Evolutionary conservation across 129 eudicot genomes (phyloP).

Genomic region (Gnaphalium uliginosum): DNA sequence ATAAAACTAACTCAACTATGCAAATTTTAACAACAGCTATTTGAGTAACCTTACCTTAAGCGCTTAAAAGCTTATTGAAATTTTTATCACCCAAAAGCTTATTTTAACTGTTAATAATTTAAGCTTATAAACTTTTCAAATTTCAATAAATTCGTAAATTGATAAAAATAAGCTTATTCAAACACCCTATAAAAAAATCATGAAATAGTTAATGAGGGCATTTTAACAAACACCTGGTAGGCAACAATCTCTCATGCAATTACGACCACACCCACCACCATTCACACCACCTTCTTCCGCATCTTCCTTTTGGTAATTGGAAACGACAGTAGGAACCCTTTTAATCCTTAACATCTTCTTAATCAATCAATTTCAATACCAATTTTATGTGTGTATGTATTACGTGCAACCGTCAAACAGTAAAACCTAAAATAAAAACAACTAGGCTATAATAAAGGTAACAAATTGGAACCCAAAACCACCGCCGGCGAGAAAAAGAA

Average conservation of each 20-base stretch:
- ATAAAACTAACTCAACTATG: background rate
- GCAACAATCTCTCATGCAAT: conserved; percentile 89
- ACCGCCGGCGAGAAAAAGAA: conserved; percentile 97
- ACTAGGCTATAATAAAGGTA: conserved; percentile 22
- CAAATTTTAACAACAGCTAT: background rate
- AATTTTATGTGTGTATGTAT: background rate
- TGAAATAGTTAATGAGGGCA: background rate
- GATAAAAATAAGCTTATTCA: background rate
- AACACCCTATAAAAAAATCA: background rate
- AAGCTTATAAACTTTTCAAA: too few species aligned
- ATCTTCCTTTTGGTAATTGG: conserved; percentile 95
- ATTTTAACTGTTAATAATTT: too few species aligned
- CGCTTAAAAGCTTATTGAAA: too few species aligned
- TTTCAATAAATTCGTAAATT: background rate
- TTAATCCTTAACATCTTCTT: conserved; percentile 76
- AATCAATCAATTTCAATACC: background rate
- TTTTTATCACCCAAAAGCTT: too few species aligned
- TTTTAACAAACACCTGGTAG: conserved; percentile 67
- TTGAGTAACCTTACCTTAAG: background rate
- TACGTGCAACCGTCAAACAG: background rate
- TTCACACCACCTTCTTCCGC: conserved; percentile 47
- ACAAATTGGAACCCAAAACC: conserved; percentile 39
- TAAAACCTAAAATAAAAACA: background rate
- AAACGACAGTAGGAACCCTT: conserved; percentile 95
- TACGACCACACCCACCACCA: conserved; percentile 80